Evolutionary conservation across 2,329 filamentous ascomycete genomes (phyloP).

Genomic region (Periconia sp.): DNA sequence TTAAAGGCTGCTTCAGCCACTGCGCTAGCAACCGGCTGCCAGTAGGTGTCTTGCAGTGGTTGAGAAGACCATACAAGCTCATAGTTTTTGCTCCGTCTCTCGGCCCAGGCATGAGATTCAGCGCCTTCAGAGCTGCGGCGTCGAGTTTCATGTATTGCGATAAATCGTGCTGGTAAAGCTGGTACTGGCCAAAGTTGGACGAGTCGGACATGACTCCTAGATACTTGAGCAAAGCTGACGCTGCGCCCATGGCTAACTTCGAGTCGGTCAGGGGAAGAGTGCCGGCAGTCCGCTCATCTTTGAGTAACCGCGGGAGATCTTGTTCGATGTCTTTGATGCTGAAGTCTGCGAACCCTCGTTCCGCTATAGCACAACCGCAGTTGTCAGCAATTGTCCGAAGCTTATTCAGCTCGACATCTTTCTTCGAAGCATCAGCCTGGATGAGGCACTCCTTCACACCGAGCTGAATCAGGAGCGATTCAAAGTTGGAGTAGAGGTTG

Average conservation of each 20-base stretch:
- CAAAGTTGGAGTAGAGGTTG: slow-evolving; percentile 96
- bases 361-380: slow-evolving; percentile 88
- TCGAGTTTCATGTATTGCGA: slow-evolving; percentile 99
- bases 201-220: slow-evolving; percentile 87
- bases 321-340: slow-evolving; percentile 93
- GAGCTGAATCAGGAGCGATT: slow-evolving; percentile 93
- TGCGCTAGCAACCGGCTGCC: slow-evolving; percentile 89
- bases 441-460: slow-evolving; percentile 93
- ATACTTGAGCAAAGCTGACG: slow-evolving; percentile 93
- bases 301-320: slow-evolving; percentile 83
- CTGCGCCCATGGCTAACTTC: slow-evolving; percentile 95
- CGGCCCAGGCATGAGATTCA: slow-evolving; percentile 96
- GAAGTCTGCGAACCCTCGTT: slow-evolving; percentile 79
- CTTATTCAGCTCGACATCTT: slow-evolving; percentile 88
- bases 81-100: slow-evolving; percentile 96
- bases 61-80: slow-evolving; percentile 92
- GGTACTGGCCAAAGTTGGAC: slow-evolving; percentile 96
- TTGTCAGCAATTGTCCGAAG: slow-evolving; percentile 87
- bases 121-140: slow-evolving; percentile 87
- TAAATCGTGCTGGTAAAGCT: slow-evolving; percentile 95
- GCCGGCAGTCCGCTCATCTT: slow-evolving; percentile 80
- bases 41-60: slow-evolving; percentile 96
- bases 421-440: slow-evolving; percentile 77
- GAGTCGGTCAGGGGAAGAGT: slow-evolving; percentile 88
- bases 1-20: slow-evolving; percentile 97